These are phyloP conservation scores for Pyrenochaeta sp. DNA, from an alignment of 2,329 filamentous ascomycete genomes.

Conservation along the genomic window DNA sequence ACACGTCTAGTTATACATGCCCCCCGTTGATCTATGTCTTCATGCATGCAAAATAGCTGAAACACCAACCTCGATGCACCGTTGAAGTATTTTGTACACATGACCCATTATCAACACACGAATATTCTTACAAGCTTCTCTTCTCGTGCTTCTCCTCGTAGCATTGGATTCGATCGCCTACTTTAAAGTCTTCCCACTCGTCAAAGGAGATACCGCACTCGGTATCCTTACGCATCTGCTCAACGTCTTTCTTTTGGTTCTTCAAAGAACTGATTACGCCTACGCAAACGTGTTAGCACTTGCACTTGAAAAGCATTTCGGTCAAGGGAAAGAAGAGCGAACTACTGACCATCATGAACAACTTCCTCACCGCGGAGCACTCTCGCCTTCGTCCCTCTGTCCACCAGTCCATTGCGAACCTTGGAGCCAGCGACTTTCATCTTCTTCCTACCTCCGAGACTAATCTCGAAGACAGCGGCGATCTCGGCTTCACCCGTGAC, in stretches of 20 bases:
- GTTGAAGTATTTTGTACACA: background rate
- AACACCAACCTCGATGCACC: background rate
- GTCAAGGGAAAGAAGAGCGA: background rate
- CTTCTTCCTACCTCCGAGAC: constrained; percentile 73
- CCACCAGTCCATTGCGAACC: constrained; percentile 81
- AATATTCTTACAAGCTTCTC: constrained; percentile 58
- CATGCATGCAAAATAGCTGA: background rate
- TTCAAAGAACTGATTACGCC: constrained; percentile 83
- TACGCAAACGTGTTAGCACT: constrained; percentile 49
- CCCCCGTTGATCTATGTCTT: background rate
- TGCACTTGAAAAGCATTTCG: background rate
- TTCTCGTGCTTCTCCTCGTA: constrained; percentile 83
- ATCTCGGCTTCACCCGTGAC: constrained; percentile 91
- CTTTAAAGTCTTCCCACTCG: constrained; percentile 77
- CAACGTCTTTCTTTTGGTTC: constrained; percentile 89
- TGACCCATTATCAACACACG: background rate
- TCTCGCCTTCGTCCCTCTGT: constrained; percentile 69
- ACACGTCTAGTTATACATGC: background rate
- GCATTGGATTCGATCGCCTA: constrained; percentile 86
- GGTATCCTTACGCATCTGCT: constrained; percentile 88
- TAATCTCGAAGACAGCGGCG: constrained; percentile 83
- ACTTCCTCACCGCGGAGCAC: constrained; percentile 75
- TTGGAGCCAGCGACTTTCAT: constrained; percentile 86
- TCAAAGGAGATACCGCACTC: constrained; percentile 92
- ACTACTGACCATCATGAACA: constrained; percentile 79